Evolutionary conservation across 225 moss, liverwort and hornwort genomes (phyloP), one percentile per base, ranked within the genome.

Genomic region (Thuidium tamariscinum): DNA sequence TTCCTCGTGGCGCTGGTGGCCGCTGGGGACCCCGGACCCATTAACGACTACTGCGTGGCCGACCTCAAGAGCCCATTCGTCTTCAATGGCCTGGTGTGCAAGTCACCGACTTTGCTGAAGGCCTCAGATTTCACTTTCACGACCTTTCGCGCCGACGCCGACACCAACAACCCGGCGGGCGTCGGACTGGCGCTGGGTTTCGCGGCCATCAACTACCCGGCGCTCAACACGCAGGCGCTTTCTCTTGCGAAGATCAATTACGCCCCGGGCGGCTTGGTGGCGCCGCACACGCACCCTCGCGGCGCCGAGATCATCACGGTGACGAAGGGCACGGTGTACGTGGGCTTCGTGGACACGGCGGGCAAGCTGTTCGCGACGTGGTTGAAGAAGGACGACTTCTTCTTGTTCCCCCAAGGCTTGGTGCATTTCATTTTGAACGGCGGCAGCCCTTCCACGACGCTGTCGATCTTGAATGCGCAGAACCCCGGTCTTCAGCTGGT

Each of bases 171-270:
- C 18, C 20, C 89, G 12, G 64, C 65, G 5, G 85, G 87, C 0
- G 23, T 91, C 67, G 89, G 69, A 5, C 54, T 89, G 66, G 82
- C 64, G 7, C 79, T 82, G 11, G 91, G 82, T 16, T 91, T 91
- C 68, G 87, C 89, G 0, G 85, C 59, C 51, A 87, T 91, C 22
- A 89, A 89, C 91, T 91, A 89, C 89, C 85, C 91, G 7, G 89
- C 57, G 16, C 91, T 91, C 48, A 91, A 91, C 79, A 89, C 82
- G 26, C 89, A 61, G 54, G 71, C 86, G 7, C 70, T 89, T 44
- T 32, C 85, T 21, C 51, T 89, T 18, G 89, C 86, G 2, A 81
- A 82, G 59, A 76, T 89, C 82, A 85, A 89, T 82, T 85, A 82
- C 71, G 86, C 64, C 61, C 76, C 72, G 67, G 74, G 89, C 3